Conservation (phyloP, 2,329 filamentous ascomycete species). For the Fusarium proliferatum region DNA sequence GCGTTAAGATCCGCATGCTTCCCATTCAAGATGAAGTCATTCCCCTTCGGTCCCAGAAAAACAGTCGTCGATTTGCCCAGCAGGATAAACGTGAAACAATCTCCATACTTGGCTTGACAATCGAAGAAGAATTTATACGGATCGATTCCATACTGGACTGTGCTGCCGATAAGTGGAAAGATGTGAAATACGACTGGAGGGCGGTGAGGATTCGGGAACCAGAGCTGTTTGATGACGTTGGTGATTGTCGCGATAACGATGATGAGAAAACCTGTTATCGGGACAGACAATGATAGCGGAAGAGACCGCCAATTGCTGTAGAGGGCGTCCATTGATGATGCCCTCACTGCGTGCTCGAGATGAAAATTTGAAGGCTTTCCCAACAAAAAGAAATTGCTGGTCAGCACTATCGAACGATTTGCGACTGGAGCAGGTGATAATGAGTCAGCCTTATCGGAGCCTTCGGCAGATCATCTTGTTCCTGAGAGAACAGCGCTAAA, state of each 20-base stretch:
- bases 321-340: constrained; percentile 2
- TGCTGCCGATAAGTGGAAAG: constrained; percentile 87
- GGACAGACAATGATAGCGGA: constrained; percentile 45
- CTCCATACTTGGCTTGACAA: constrained; percentile 82
- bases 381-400: neutral
- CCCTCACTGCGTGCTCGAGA: neutral
- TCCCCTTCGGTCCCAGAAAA: constrained; percentile 81
- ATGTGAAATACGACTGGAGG: constrained; percentile 84
- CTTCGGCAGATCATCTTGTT: neutral
- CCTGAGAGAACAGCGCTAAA: neutral
- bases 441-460: constrained; percentile 13
- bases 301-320: constrained; percentile 1
- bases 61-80: constrained; percentile 90
- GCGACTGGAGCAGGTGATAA: neutral
- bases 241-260: constrained; percentile 70
- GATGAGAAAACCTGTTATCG: constrained; percentile 54
- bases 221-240: constrained; percentile 82
- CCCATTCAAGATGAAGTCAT: constrained; percentile 91
- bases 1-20: constrained; percentile 89
- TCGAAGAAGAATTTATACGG: constrained; percentile 86
- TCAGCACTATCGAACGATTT: neutral
- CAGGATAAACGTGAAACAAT: constrained; percentile 88
- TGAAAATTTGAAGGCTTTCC: neutral
- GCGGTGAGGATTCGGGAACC: constrained; percentile 84
- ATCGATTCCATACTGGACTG: constrained; percentile 92